phyloP scores from a whole-genome alignment of 306 rosid genomes.

The Cucurbita pepo region DNA sequence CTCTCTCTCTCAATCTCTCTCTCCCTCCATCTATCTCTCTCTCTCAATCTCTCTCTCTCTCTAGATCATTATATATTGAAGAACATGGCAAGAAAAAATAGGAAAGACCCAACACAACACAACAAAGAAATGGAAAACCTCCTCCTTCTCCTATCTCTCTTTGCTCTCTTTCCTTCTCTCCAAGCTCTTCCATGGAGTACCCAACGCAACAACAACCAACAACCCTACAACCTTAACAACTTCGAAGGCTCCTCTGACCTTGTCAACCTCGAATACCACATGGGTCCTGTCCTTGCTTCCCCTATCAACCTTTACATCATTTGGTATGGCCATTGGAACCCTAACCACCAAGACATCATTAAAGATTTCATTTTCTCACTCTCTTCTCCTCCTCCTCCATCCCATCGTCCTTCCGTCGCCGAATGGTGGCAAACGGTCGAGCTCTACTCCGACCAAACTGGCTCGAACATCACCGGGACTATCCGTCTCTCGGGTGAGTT shows the following conservation, averaged over 20 bases:
- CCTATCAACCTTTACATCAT: conserved; percentile 35
- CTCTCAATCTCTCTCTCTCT: neutral
- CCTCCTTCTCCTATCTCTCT: neutral
- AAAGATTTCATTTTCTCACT: conserved; percentile 33
- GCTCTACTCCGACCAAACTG: conserved; percentile 42
- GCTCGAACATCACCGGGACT: conserved; percentile 28
- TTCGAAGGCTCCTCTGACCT: conserved; percentile 41
- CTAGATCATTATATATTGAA: neutral
- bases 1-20: neutral
- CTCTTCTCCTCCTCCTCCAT: conserved; percentile 15
- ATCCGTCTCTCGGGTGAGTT: conserved; percentile 24
- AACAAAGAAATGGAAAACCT: conserved; percentile 15
- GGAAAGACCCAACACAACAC: neutral
- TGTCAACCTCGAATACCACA: conserved; percentile 35
- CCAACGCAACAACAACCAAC: neutral
- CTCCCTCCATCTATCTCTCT: neutral
- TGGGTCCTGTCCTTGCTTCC: conserved; percentile 48
- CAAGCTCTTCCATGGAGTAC: conserved; percentile 17
- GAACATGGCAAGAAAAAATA: neutral
- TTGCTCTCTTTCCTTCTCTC: conserved; percentile 1
- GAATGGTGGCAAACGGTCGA: conserved; percentile 41
- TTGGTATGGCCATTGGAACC: conserved; percentile 47
- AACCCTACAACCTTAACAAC: conserved; percentile 10
- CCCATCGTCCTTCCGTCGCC: conserved; percentile 24
- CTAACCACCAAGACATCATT: conserved; percentile 22